Evolutionary conservation across 192 early-diverging fungal species (phyloP), one percentile per base, ranked within the genome.

Genomic region (Podila minutissima): DNA sequence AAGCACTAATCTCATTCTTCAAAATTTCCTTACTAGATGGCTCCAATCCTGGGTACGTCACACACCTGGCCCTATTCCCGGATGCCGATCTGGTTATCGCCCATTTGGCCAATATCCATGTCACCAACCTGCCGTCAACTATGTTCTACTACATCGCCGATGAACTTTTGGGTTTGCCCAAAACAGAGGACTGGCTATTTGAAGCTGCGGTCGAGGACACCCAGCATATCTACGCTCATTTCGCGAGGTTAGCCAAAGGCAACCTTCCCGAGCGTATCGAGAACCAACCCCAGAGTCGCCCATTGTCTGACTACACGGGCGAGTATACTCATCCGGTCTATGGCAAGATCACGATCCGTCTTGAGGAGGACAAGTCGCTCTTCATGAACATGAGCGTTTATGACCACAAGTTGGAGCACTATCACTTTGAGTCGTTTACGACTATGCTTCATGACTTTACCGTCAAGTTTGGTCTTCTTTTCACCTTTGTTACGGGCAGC

Each of bases 81-180:
- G 41, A 73, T 60, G 37, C 15, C 5, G 71, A 73, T 11, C 48
- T 73, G 6, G 71, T 51, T 0, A 26, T 73, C 10, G 58, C 58
- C 19, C 13, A 20, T 10, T 17, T 53, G 50, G n/a, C 50, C 50
- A 53, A 53, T 19, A 53, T 53, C 19, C 17, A 53, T 22, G n/a
- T 22, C 50, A 53, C 50, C 50, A 17, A 53, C 19, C 20, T 53
- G n/a, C 50, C 50, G 15, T 4, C n/a, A n/a, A 0, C 0, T 22
- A 4, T 60, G 59, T 28, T 24, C 12, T 60, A 29, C 29, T 60
- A 60, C 26, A 29, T 60, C 11, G 59, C 59, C 9, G 59, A 60
- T 32, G 13, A 24, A 15, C 26, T 60, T 19, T 17, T 60, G 22
- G 26, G 12, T 28, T 24, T 60, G 26, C 59, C 59, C 17, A 60